These are phyloP conservation scores for Pseudozyma hubeiensis DNA, from an alignment of 1,284 basidiomycete species.

Conservation along the genomic window DNA sequence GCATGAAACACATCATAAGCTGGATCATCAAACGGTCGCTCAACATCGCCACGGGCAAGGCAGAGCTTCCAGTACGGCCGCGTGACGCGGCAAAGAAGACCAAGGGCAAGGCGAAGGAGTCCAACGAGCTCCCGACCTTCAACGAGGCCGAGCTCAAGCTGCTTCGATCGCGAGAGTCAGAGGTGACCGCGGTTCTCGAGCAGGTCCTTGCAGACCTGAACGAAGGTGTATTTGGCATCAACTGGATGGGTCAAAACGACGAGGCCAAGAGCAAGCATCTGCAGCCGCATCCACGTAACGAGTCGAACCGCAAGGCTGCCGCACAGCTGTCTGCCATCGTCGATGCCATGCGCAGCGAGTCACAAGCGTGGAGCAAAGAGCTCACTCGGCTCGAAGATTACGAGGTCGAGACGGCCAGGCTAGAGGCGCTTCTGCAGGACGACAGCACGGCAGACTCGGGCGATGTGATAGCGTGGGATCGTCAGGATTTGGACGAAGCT, in stretches of 20 bases:
- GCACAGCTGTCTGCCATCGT: constrained; percentile 49
- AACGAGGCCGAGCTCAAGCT: constrained; percentile 50
- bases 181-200: constrained; percentile 44
- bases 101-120: constrained; percentile 33
- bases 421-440: constrained; percentile 35
- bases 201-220: constrained; percentile 56
- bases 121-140: constrained; percentile 29
- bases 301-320: constrained; percentile 50
- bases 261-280: constrained; percentile 19
- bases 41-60: constrained; percentile 46
- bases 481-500: constrained; percentile 39
- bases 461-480: constrained; percentile 42
- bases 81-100: constrained; percentile 33
- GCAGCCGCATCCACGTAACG: constrained; percentile 58
- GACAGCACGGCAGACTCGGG: constrained; percentile 24
- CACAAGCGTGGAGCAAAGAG: constrained; percentile 51
- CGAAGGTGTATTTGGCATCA: constrained; percentile 58
- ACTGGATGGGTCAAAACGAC: constrained; percentile 50
- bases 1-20: constrained; percentile 58
- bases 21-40: constrained; percentile 61
- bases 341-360: constrained; percentile 48
- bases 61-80: constrained; percentile 23
- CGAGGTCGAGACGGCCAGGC: constrained; percentile 41
- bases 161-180: constrained; percentile 24
- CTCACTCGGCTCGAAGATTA: constrained; percentile 42